Evolutionary conservation across 116 monocot species (phyloP), one percentile per base, ranked within the genome.

Genomic region (Posidonia oceanica): DNA sequence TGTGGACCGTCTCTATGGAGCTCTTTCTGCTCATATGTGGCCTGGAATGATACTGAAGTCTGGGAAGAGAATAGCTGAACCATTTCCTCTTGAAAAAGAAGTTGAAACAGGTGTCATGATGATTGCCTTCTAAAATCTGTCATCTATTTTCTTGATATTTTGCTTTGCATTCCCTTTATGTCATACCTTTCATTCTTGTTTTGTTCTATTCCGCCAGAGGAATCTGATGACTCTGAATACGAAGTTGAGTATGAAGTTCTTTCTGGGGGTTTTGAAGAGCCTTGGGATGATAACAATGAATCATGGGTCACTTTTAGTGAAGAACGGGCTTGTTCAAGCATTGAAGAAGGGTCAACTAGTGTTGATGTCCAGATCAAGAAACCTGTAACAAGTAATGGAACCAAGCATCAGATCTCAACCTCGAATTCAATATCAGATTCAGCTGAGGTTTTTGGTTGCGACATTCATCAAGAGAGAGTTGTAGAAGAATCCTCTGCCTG

Each of bases 11-110:
- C 76, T 98, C 18, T 76, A 73, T 77, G 89, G 87, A 70, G 93
- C 98, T 71, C 86, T 98, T 73, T 83, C 93, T 65, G 89, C 90
- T 74, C 84, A 98, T 65, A 90, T 98, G 89, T 98, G 98, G 93
- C 98, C 98, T 74, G 98, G 98, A 74, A 98, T 98, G 98, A 68
- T 90, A 42, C 74, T 98, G 59, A 98, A 98, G 72, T 84, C 93
- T 73, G 98, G 98, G 77, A 81, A 81, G 52, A 75, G 36, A 71
- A 73, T 90, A 39, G 69, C 52, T 14, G 51, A 65, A 67, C 83
- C 76, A 39, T 71, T 68, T 17, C 59, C 77, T 39, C 14, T 74
- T 29, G 72, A 82, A 37, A 80, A 81, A 59, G 82, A 86, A 80
- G 86, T 48, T 12, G 12, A 48, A 48, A 48, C 12, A 48, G 48